These are phyloP conservation scores for Calocybe indica DNA, from an alignment of 768 basidiomycete genomes.

Conservation along the genomic window DNA sequence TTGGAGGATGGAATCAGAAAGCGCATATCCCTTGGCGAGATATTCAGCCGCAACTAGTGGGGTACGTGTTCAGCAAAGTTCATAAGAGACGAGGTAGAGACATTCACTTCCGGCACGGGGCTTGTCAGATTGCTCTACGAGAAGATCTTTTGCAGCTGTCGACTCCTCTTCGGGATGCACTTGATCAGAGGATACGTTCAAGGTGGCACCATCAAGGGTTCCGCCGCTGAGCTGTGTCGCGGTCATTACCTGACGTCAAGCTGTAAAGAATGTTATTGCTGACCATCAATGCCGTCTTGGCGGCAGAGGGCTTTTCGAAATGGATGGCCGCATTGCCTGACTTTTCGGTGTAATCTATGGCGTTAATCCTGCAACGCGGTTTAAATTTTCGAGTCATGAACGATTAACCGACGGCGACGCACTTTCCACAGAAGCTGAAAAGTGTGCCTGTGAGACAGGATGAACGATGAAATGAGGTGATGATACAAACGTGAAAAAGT, in stretches of 20 bases:
- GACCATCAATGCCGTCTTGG: conserved; percentile 83
- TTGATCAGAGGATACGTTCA: conserved; percentile 67
- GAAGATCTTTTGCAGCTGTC: conserved; percentile 25
- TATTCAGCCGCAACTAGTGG: conserved; percentile 83
- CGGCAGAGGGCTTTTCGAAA: conserved; percentile 82
- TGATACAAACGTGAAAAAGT: conserved; percentile 71
- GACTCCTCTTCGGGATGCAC: conserved; percentile 53
- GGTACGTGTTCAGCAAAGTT: conserved; percentile 1
- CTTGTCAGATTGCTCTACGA: conserved; percentile 83
- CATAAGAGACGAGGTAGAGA: not conserved
- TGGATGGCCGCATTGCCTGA: conserved; percentile 54
- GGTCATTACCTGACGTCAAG: not conserved
- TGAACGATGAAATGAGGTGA: conserved; percentile 2
- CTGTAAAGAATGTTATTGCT: not conserved
- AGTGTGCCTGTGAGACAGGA: conserved; percentile 7
- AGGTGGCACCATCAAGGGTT: conserved; percentile 61
- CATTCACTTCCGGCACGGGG: conserved; percentile 76
- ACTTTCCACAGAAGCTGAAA: conserved; percentile 84
- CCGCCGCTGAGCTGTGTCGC: conserved; percentile 60
- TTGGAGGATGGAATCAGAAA: conserved; percentile 75
- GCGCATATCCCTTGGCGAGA: conserved; percentile 81
- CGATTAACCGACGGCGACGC: conserved; percentile 12
- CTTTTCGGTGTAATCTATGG: conserved; percentile 46
- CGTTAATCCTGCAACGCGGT: conserved; percentile 43
- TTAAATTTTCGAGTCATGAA: conserved; percentile 5